Percentiles rank a stretch among this genome's conserved stretches.
Conservation (phyloP, 176 grass and related monocot genomes). For the Calamus simplicifolius region DNA sequence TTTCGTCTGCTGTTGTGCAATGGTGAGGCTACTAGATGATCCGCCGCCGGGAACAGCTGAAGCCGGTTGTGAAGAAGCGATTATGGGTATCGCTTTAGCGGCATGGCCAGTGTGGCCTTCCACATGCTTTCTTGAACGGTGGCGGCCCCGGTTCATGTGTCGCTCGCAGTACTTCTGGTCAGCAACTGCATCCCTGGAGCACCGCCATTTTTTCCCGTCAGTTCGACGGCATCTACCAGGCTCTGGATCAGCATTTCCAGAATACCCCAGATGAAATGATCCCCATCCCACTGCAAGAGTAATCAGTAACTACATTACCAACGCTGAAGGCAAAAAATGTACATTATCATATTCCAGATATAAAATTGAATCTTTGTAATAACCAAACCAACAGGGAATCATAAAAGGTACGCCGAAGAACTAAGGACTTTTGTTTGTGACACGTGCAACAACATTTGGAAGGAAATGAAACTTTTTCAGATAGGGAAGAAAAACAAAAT, state of each 20-base stretch:
- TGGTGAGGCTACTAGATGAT: constrained; percentile 20
- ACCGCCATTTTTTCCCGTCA: constrained; percentile 99
- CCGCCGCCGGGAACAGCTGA: constrained; percentile 16
- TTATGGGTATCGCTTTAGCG: constrained; percentile 49
- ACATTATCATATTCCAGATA: no score
- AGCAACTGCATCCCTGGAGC: constrained; percentile 88
- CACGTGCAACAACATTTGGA: no score
- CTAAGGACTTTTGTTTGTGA: no score
- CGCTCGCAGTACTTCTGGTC: constrained; percentile 99
- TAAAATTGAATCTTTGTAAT: no score
- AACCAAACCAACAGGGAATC: no score
- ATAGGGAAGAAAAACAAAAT: no score
- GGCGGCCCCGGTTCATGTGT: constrained; percentile 97
- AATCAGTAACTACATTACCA: constrained; percentile 7
- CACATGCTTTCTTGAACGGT: constrained; percentile 99
- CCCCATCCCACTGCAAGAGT: constrained; percentile 75
- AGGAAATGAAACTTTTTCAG: no score
- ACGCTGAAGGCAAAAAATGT: no score
- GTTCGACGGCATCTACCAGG: constrained; percentile 91
- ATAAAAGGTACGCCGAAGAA: no score
- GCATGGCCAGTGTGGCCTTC: constrained; percentile 89
- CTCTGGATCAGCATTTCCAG: constrained; percentile 71
- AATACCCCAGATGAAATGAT: constrained; percentile 74
- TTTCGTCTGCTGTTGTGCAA: constrained; percentile 24
- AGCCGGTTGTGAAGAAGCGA: constrained; percentile 38